Conservation (phyloP, 2,329 filamentous ascomycete genomes). For the Trichoderma guizhouense region DNA sequence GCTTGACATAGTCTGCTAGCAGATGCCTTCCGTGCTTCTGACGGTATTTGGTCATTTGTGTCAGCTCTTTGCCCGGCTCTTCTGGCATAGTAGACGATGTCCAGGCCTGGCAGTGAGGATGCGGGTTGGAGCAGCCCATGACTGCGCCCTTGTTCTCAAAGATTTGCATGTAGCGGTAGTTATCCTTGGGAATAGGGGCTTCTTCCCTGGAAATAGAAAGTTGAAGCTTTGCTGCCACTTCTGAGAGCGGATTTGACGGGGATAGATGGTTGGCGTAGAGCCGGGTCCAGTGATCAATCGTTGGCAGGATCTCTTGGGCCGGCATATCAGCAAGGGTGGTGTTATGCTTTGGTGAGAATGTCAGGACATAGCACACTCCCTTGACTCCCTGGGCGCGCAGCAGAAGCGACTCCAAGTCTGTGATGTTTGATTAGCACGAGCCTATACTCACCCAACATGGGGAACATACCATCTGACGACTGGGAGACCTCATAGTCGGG, state of each 20-base stretch:
- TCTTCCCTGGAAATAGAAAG: conserved; percentile 38
- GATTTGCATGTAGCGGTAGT: conserved; percentile 97
- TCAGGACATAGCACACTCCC: conserved; percentile 95
- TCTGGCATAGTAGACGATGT: conserved; percentile 88
- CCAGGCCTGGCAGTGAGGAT: conserved; percentile 97
- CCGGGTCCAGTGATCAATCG: conserved; percentile 86
- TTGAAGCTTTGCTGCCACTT: conserved; percentile 38
- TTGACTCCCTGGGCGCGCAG: conserved; percentile 83
- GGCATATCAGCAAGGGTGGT: conserved; percentile 89
- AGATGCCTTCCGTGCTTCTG: conserved; percentile 70
- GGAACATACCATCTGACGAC: conserved; percentile 35
- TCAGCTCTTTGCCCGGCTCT: conserved; percentile 77
- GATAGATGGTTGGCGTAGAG: conserved; percentile 83
- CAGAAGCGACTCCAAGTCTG: conserved; percentile 70
- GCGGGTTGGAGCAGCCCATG: conserved; percentile 98
- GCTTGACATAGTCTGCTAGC: conserved; percentile 78
- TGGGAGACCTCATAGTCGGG: conserved; percentile 61
- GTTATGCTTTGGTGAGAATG: conserved; percentile 88
- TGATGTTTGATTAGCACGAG: not conserved
- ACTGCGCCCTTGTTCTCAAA: conserved; percentile 98
- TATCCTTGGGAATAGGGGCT: conserved; percentile 56
- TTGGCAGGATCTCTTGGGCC: conserved; percentile 70
- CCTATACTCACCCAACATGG: not conserved
- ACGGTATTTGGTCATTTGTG: conserved; percentile 75
- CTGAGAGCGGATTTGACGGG: conserved; percentile 60